phyloP scores from a whole-genome alignment of 2,329 filamentous ascomycete species.

The Nigrograna mackinnonii region DNA sequence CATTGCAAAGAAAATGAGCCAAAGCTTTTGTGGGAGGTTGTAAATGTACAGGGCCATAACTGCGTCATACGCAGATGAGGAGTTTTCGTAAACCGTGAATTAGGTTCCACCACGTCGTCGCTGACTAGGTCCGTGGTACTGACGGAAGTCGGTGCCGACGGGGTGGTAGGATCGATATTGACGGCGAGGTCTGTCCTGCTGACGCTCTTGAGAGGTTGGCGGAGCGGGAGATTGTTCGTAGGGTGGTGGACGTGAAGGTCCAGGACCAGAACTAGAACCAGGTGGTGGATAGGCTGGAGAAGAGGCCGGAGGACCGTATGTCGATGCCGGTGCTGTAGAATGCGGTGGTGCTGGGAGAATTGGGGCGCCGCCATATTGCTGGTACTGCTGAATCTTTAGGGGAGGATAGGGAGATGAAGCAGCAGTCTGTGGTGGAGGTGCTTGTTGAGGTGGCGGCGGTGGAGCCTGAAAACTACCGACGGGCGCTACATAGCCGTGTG shows the following conservation, averaged over 20 bases:
- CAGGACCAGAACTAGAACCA: background rate
- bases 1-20: background rate
- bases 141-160: slow-evolving; percentile 37
- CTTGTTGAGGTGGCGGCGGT: slow-evolving; percentile 28
- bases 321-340: slow-evolving; percentile 21
- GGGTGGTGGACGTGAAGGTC: background rate
- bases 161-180: slow-evolving; percentile 36
- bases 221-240: slow-evolving; percentile 17
- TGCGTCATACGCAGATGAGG: background rate
- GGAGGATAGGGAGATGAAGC: slow-evolving; percentile 28
- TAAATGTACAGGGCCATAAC: background rate
- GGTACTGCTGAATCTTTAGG: slow-evolving; percentile 30
- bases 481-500: slow-evolving; percentile 36
- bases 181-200: slow-evolving; percentile 26
- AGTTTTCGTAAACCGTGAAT: background rate
- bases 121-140: slow-evolving; percentile 33
- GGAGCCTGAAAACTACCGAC: slow-evolving; percentile 37
- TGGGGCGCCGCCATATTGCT: slow-evolving; percentile 44
- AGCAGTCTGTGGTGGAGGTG: slow-evolving; percentile 1
- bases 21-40: background rate
- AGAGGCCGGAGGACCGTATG: slow-evolving; percentile 10
- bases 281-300: slow-evolving; percentile 6
- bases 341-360: slow-evolving; percentile 44
- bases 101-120: slow-evolving; percentile 20
- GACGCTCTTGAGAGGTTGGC: slow-evolving; percentile 10